These are phyloP conservation scores for Coemansia sp. DNA, from an alignment of 192 early-diverging fungal genomes.

Conservation along the genomic window DNA sequence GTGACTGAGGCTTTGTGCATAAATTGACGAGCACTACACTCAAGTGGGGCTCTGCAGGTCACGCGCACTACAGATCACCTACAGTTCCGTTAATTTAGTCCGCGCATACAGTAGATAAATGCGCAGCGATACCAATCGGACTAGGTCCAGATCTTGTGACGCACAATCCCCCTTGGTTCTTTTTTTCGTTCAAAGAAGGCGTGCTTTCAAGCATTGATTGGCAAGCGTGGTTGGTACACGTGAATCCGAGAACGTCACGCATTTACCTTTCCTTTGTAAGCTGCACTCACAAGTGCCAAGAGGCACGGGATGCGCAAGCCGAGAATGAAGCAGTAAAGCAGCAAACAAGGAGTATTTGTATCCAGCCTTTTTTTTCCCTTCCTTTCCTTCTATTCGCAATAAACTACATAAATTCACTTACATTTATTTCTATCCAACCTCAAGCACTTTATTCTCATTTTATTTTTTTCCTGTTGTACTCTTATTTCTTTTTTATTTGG, in stretches of 20 bases:
- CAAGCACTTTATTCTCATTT: not conserved
- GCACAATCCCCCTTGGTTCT: not conserved
- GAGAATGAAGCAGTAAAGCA: not conserved
- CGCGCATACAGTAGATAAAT: not conserved
- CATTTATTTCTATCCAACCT: not conserved
- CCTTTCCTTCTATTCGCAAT: not conserved
- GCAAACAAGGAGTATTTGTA: not conserved
- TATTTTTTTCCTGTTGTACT: not conserved
- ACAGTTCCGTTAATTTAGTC: constrained; percentile 15
- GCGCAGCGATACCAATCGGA: constrained; percentile 6
- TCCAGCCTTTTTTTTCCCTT: not conserved
- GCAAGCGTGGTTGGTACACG: not conserved
- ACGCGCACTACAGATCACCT: constrained; percentile 11
- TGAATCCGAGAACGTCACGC: not conserved
- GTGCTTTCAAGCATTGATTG: not conserved
- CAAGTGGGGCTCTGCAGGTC: not conserved
- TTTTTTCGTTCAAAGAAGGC: constrained; percentile 1
- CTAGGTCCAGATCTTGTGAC: constrained; percentile 7
- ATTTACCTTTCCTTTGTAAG: constrained; percentile 5
- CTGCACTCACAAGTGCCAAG: constrained; percentile 7
- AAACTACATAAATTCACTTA: not conserved
- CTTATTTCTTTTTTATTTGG: not conserved
- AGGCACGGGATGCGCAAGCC: not conserved
- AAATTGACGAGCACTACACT: not conserved
- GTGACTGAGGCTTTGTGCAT: not conserved